These are phyloP conservation scores for Mucor ambiguus DNA, from an alignment of 371 early-diverging fungal species.

Conservation along the genomic window DNA sequence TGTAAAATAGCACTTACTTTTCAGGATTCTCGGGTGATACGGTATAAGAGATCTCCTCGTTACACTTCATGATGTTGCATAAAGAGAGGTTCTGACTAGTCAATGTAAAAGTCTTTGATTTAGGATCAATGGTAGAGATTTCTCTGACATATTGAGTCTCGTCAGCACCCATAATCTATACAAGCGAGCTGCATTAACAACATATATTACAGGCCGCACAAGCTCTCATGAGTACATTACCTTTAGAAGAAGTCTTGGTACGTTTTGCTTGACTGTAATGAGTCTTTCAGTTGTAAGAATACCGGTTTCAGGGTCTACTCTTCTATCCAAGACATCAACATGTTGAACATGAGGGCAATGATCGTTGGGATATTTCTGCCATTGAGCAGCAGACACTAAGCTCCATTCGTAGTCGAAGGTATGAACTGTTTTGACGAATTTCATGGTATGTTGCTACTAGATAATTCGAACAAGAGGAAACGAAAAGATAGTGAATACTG, in stretches of 20 bases:
- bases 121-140: slow-evolving; percentile 83
- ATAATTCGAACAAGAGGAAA: neutral
- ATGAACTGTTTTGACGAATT: slow-evolving; percentile 74
- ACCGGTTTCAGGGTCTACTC: slow-evolving; percentile 83
- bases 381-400: slow-evolving; percentile 88
- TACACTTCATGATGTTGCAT: slow-evolving; percentile 77
- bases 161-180: slow-evolving; percentile 62
- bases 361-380: slow-evolving; percentile 97
- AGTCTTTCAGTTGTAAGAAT: slow-evolving; percentile 88
- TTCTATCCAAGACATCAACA: slow-evolving; percentile 86
- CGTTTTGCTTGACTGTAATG: slow-evolving; percentile 85
- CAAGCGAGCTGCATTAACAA: neutral
- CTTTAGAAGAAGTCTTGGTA: slow-evolving; percentile 75
- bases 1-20: slow-evolving; percentile 32
- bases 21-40: slow-evolving; percentile 51
- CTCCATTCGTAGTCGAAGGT: slow-evolving; percentile 81
- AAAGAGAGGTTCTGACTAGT: slow-evolving; percentile 76
- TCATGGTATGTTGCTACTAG: slow-evolving; percentile 51
- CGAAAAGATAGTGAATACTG: neutral
- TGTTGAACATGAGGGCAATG: slow-evolving; percentile 87
- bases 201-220: neutral
- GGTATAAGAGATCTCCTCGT: slow-evolving; percentile 81
- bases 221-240: slow-evolving; percentile 27
- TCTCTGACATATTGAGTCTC: slow-evolving; percentile 86
- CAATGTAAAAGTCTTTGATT: slow-evolving; percentile 68